Evolutionary conservation across 495 filamentous ascomycete genomes (phyloP).

Genomic region (Staphylotrichum longicolle): DNA sequence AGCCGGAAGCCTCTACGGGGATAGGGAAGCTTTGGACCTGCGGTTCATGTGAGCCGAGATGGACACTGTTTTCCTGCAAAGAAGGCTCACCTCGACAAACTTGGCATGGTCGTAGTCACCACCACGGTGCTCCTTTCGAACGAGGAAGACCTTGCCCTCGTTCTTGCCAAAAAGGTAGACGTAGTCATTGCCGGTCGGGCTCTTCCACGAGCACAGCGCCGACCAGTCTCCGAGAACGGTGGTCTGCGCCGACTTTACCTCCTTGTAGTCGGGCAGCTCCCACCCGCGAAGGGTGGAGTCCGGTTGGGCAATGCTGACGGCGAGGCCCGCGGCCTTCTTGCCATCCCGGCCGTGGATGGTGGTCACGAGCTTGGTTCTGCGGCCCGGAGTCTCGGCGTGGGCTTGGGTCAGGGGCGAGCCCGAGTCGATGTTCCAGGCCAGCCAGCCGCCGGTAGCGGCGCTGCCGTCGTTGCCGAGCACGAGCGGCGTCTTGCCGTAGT

Average conservation of each 20-base stretch:
- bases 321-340: background rate
- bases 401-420: background rate
- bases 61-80: background rate
- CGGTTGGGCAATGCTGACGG: constrained; percentile 13
- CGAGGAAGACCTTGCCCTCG: constrained; percentile 7
- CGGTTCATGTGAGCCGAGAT: background rate
- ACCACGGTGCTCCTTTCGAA: constrained; percentile 1
- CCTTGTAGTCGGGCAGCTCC: constrained; percentile 10
- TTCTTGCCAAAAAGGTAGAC: constrained; percentile 18
- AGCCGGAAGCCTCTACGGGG: constrained; percentile 11
- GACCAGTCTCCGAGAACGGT: constrained; percentile 18
- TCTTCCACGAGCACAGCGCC: constrained; percentile 16
- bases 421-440: constrained; percentile 13
- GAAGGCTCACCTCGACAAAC: constrained; percentile 9
- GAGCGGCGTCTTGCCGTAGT: constrained; percentile 15
- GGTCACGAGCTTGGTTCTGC: constrained; percentile 15
- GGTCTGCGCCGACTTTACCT: constrained; percentile 12
- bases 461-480: constrained; percentile 16
- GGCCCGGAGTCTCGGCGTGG: constrained; percentile 12
- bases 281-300: constrained; percentile 11
- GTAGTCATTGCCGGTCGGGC: constrained; percentile 6
- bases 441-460: constrained; percentile 9
- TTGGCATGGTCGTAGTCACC: constrained; percentile 2
- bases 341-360: constrained; percentile 8
- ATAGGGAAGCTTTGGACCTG: constrained; percentile 13